These are phyloP conservation scores for Skeletonema menzelii DNA, from an alignment of 108 stramenopile genomes.

Conservation along the genomic window DNA sequence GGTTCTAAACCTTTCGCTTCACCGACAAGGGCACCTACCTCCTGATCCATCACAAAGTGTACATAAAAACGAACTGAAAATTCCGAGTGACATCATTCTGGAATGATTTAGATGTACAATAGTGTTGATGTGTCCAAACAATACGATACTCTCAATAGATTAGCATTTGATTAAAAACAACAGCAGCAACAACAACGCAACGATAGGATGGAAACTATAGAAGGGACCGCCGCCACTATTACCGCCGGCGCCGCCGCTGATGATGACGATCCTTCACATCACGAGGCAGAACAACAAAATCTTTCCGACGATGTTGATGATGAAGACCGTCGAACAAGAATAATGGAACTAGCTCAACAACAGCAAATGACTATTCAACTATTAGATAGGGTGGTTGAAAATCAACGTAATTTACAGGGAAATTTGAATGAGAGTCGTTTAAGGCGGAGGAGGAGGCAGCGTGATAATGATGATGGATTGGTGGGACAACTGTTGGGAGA, in stretches of 20 bases:
- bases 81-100: not conserved
- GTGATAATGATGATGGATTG: not conserved
- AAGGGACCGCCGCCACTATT: too few species aligned
- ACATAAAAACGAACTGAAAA: too few species aligned
- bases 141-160: too few species aligned
- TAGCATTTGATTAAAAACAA: too few species aligned
- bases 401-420: conserved; percentile 6
- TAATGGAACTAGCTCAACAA: conserved; percentile 24
- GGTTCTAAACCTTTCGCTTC: not conserved
- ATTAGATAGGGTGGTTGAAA: conserved; percentile 5
- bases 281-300: not conserved
- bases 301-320: not conserved
- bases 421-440: not conserved
- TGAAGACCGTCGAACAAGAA: not conserved
- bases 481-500: not conserved
- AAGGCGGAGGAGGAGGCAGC: not conserved
- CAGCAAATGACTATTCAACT: conserved; percentile 16
- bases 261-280: not conserved
- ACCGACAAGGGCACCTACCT: not conserved
- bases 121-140: not conserved
- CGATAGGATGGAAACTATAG: not conserved
- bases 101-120: too few species aligned
- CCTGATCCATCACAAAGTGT: too few species aligned
- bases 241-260: not conserved
- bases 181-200: too few species aligned